phyloP scores from a whole-genome alignment of 2,329 filamentous ascomycete species.

The Colletotrichum siamense region DNA sequence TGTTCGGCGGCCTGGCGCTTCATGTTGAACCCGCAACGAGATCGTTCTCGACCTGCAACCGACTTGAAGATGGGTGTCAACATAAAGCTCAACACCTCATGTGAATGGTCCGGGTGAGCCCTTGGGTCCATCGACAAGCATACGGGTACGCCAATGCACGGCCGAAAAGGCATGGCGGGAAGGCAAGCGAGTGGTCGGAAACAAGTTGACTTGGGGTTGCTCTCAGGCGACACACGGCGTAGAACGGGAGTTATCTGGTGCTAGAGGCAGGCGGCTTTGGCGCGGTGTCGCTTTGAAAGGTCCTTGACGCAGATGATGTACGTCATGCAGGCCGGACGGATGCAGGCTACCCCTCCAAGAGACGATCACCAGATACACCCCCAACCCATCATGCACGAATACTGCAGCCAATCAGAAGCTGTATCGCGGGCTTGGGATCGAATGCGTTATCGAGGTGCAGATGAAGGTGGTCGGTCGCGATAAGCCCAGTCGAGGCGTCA shows the following conservation, averaged over 20 bases:
- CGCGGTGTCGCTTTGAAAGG: background rate
- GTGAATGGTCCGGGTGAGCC: slow-evolving; percentile 19
- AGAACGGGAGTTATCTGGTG: background rate
- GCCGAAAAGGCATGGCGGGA: slow-evolving; percentile 12
- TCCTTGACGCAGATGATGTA: slow-evolving; percentile 23
- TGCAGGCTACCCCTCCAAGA: slow-evolving; percentile 8
- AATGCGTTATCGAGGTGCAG: slow-evolving; percentile 9
- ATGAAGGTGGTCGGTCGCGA: background rate
- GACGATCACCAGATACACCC: slow-evolving; percentile 24
- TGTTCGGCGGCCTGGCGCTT: background rate
- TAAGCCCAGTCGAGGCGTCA: background rate
- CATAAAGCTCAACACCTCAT: background rate
- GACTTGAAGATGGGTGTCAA: background rate
- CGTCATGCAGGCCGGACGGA: slow-evolving; percentile 19
- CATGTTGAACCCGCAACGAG: background rate
- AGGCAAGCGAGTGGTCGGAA: slow-evolving; percentile 18
- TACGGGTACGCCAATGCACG: slow-evolving; percentile 22
- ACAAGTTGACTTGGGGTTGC: background rate
- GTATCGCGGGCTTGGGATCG: background rate
- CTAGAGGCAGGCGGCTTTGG: slow-evolving; percentile 9
- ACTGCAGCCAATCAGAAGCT: background rate
- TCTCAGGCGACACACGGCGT: background rate
- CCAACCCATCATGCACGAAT: slow-evolving; percentile 17
- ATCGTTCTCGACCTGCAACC: background rate
- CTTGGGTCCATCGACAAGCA: slow-evolving; percentile 3